Evolutionary conservation across 768 basidiomycete species (phyloP), one percentile per base, ranked within the genome.

Genomic region (Hericium coralloides): DNA sequence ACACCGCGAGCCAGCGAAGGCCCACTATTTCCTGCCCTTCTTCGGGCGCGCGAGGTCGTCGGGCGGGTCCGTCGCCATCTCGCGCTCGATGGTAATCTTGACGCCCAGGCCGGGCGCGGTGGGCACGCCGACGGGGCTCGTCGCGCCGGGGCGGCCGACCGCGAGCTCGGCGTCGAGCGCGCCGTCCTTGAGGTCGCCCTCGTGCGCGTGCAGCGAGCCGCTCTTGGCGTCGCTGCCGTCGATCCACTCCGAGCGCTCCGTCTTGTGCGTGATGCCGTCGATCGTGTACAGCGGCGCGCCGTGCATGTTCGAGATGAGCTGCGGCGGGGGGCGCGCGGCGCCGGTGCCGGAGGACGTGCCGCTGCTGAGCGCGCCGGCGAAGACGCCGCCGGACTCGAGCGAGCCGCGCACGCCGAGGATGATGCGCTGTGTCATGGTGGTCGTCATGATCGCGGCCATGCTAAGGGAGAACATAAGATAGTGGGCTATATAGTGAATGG

Each of bases 371-470:
- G 67, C 72, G 25, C 70, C 79, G 15, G 81, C 79, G 67, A 90
- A 92, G 48, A 77, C 75, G 20, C 90, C 90, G 43, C 90, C 90
- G 43, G 79, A 69, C 22, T 73, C 77, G 68, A 92, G 87, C 23
- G 81, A 68, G n/a, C 89, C 90, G 55, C 87, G 84, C 52, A 92
- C 85, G 59, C 81, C 79, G 64, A 93, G 86, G 61, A 93, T 77
- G 75, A 93, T 90, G 63, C 90, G 89, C 66, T 92, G 84, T 36
- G 84, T 81, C 91, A 92, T 92, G 17, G 90, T 89, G 41, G 88
- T 84, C 26, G 91, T 92, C 58, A 92, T 81, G 37, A 92, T 89
- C 10, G 87, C 89, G 1, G 91, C 80, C 87, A 93, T 92, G 72
- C 82, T 79, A 54, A 3, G 8, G 14, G 25, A n/a, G 25, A 23